Base-by-base conservation (phyloP, 228 moss, liverwort and hornwort species). In the Sphagnum magellanicum region DNA sequence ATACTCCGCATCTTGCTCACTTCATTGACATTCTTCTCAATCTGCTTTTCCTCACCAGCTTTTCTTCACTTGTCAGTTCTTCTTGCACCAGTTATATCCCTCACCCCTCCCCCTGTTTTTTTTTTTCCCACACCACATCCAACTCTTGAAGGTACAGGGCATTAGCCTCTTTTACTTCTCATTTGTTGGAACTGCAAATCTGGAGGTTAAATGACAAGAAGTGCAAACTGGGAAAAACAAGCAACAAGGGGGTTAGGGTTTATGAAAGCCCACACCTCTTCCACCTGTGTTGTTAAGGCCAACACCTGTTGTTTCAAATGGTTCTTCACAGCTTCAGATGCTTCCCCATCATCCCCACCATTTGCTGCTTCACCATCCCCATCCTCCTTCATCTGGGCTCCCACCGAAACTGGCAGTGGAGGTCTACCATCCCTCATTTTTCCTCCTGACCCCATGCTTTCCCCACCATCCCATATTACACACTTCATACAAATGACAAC, bases 1-100 rank as follows among this genome's bases (percentile, higher is more conserved):
- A 79, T 58, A 50, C 75, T 89, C 63, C 89, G 83, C 84, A 76
- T 82, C 51, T 79, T 85, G 6, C 90, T 86, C 65, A 98, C 98
- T 76, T 92, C 92, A 53, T 79, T 78, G 59, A 98, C 88, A 65
- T 94, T 94, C 72, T 82, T 90, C 80, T 98, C 98, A 79, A 98
- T 92, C 98, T 98, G 75, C 79, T 71, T 63, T 67, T 57, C 68
- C 60, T 68, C 69, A 61, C 59, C 66, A 17, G 16, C 59, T 61
- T 61, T 46, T 11, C 53, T 66, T 49, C 50, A 72, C 50, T 66
- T 32, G 3, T 32, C 32, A 32, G 32, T 32, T 32, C 32, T 32
- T 14, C 14, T 58, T 10, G 58, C 10, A 58, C 58, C 58, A 58
- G 57, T 60, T 65, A 60, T 49, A 79, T 53, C 62, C 52, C 68